Evolutionary conservation across 2,329 filamentous ascomycete species (phyloP), one percentile per base, ranked within the genome.

Genomic region (Metarhizium brunneum): DNA sequence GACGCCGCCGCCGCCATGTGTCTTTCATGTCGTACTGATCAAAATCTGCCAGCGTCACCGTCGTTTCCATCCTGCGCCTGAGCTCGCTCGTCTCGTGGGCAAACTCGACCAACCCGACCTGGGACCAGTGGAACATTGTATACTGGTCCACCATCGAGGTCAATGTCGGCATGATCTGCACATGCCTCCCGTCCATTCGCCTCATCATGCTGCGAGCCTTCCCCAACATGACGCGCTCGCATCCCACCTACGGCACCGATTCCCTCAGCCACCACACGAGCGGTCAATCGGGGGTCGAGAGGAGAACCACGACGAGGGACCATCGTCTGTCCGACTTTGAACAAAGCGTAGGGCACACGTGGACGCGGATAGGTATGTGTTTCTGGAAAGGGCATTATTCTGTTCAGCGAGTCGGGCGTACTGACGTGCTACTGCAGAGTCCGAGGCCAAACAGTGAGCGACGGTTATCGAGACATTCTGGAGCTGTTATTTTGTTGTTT

Each of bases 141-240:
- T 54, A 54, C 47, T 54, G 53, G 53, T 54, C 53, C n/a, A 49
- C 47, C n/a, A 54, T 54, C 53, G 53, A 54, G 32, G 53, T 54
- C 53, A 54, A 54, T 18, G 53, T 52, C 25, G 50, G 50, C 38
- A 52, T 52, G 38, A 45, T 54, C 4, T 54, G 45, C 53, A 54
- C 53, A 6, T 54, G 53, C 36, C 53, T 54, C 13, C 53, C 53
- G 6, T 54, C 53, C 4, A 10, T 54, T 14, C 43, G 53, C 4
- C 53, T 54, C 45, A 40, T 54, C 45, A 32, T 54, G 30, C 32
- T 54, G 6, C 53, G 53, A 5, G 20, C 47, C 6, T 54, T 54
- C 45, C 53, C 53, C 16, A 45, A 45, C 25, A 30, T 52, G 40
- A 47, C 16, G 18, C 50, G 50, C 7, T 52, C 40, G 32, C 20